Conservation (phyloP, 1,139 yeast genomes). For the Debaryomyces psychrophilus region DNA sequence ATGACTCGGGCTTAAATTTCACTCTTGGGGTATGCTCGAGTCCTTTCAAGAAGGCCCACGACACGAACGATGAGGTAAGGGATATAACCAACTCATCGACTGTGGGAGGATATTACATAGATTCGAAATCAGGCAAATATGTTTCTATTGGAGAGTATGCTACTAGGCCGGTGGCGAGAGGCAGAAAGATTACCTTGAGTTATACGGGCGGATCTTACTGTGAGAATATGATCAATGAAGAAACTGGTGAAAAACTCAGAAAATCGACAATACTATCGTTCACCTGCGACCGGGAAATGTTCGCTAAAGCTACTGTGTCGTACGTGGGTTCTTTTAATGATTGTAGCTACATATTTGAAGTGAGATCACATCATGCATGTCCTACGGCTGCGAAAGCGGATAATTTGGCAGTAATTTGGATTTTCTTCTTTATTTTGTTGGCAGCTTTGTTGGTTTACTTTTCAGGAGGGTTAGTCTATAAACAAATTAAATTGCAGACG, state of each 20-base stretch:
- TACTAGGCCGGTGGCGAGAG: slow-evolving; percentile 66
- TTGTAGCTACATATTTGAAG: slow-evolving; percentile 84
- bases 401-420: slow-evolving; percentile 61
- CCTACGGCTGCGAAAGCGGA: slow-evolving; percentile 70
- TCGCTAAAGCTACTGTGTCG: slow-evolving; percentile 65
- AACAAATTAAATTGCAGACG: slow-evolving; percentile 19
- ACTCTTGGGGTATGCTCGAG: slow-evolving; percentile 80
- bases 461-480: slow-evolving; percentile 58
- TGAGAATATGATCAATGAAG: slow-evolving; percentile 32
- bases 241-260: slow-evolving; percentile 46
- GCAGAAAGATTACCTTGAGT: slow-evolving; percentile 69
- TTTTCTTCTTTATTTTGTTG: slow-evolving; percentile 54
- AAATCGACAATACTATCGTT: slow-evolving; percentile 73
- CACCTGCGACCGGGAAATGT: slow-evolving; percentile 77
- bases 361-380: slow-evolving; percentile 85
- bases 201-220: slow-evolving; percentile 78
- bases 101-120: slow-evolving; percentile 72
- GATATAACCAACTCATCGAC: slow-evolving; percentile 50
- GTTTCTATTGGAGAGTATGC: slow-evolving; percentile 69
- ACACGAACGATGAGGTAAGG: slow-evolving; percentile 31
- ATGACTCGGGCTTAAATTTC: slow-evolving; percentile 72
- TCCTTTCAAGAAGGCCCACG: slow-evolving; percentile 49
- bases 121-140: slow-evolving; percentile 49
- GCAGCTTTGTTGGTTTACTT: slow-evolving; percentile 59
- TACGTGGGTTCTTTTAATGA: slow-evolving; percentile 74